A percentile compares a stretch with the other conserved stretches of the same genome.
phyloP scores from a whole-genome alignment of 2,329 filamentous ascomycete species.

The Elsinoe necatrix region DNA sequence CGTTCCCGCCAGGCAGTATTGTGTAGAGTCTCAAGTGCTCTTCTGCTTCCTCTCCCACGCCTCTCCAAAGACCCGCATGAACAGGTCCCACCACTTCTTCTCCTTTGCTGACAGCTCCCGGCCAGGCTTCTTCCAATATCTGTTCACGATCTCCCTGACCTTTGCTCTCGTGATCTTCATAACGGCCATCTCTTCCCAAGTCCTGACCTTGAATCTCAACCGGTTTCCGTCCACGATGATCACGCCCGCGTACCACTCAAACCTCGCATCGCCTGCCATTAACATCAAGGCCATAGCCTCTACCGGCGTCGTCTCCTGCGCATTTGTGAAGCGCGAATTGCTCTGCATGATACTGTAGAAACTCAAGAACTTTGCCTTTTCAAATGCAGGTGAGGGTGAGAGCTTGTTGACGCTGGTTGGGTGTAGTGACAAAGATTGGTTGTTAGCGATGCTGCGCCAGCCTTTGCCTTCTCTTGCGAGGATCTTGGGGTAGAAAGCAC shows the following conservation, averaged over 20 bases:
- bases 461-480: slow-evolving; percentile 76
- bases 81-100: slow-evolving; percentile 35
- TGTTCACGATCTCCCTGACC: slow-evolving; percentile 65
- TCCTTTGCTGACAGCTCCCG: slow-evolving; percentile 33
- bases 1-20: no score
- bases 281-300: slow-evolving; percentile 71
- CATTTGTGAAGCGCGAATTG: slow-evolving; percentile 72
- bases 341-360: slow-evolving; percentile 98
- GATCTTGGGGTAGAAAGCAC: slow-evolving; percentile 93
- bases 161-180: slow-evolving; percentile 69
- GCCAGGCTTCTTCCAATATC: slow-evolving; percentile 53
- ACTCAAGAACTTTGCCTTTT: slow-evolving; percentile 68
- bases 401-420: slow-evolving; percentile 79
- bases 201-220: slow-evolving; percentile 69
- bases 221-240: slow-evolving; percentile 81
- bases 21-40: neutral
- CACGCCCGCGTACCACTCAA: slow-evolving; percentile 83
- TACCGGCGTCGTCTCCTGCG: slow-evolving; percentile 65
- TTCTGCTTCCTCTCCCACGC: slow-evolving; percentile 21
- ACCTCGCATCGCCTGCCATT: slow-evolving; percentile 80
- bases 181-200: slow-evolving; percentile 89
- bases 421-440: slow-evolving; percentile 79
- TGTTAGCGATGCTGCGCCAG: slow-evolving; percentile 86
- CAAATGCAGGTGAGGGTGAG: slow-evolving; percentile 18
- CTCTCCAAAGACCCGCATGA: slow-evolving; percentile 30